A percentile compares a stretch with the other conserved stretches of the same genome.
phyloP scores from a whole-genome alignment of 345 rosid species.

The Gossypium anomalum region DNA sequence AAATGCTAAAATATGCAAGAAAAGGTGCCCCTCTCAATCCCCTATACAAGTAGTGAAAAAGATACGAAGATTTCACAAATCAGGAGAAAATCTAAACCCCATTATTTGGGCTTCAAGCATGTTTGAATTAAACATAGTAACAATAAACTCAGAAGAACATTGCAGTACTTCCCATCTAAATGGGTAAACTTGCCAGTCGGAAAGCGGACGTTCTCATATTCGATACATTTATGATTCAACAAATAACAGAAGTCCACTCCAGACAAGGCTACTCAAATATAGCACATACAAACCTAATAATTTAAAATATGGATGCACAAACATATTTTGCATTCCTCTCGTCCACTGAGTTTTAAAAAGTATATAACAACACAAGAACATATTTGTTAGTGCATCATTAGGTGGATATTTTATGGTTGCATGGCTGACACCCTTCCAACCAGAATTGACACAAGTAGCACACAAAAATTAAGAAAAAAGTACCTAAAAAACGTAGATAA shows the following conservation, averaged over 20 bases:
- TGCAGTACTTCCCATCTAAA: background rate
- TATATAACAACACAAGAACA: background rate
- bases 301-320: background rate
- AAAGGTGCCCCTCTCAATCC: background rate
- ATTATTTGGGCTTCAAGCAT: background rate
- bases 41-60: background rate
- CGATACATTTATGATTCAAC: background rate
- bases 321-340: background rate
- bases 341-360: background rate
- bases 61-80: background rate
- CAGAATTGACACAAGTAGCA: background rate
- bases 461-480: background rate
- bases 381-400: background rate
- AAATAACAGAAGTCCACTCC: background rate
- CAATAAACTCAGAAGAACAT: background rate
- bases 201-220: background rate
- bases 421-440: background rate
- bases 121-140: background rate
- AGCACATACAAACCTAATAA: background rate
- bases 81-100: conserved; percentile 5
- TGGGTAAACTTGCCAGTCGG: background rate
- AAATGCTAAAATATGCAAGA: background rate
- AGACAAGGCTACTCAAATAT: background rate
- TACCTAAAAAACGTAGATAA: conserved; percentile 14
- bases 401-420: background rate